Conservation (phyloP, 306 rosid species). For the Lathyrus oleraceus region DNA sequence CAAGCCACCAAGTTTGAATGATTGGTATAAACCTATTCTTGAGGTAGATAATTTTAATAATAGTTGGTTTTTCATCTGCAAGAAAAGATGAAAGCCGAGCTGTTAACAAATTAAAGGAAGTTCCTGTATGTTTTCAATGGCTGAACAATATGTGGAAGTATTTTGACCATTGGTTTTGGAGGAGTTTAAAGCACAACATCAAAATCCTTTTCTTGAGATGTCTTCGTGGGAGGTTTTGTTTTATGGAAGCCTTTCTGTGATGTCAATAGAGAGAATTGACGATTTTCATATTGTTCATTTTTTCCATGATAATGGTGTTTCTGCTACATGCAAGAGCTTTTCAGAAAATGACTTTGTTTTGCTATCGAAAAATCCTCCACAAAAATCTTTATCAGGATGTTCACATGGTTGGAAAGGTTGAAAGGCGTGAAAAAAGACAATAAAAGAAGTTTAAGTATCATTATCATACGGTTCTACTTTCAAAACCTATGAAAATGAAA, state of each 20-base stretch:
- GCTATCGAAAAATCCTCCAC: too few relatives aligned
- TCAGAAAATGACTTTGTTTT: too few relatives aligned
- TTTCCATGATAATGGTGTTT: too few relatives aligned
- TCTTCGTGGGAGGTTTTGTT: constrained; percentile 80
- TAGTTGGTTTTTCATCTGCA: constrained; percentile 63
- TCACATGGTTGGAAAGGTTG: constrained; percentile 98
- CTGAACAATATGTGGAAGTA: constrained; percentile 76
- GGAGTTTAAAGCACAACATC: constrained; percentile 90
- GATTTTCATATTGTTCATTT: constrained; percentile 91
- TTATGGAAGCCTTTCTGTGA: constrained; percentile 79
- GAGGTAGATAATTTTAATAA: constrained; percentile 74
- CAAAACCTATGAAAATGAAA: constrained; percentile 82
- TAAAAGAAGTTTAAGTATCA: constrained; percentile 59
- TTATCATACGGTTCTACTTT: constrained; percentile 76
- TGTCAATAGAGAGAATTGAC: constrained; percentile 86
- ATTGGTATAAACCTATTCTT: constrained; percentile 87
- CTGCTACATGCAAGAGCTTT: too few relatives aligned
- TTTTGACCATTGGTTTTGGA: constrained; percentile 89
- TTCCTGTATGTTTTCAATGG: constrained; percentile 80
- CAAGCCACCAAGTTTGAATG: constrained; percentile 76
- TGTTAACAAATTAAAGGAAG: constrained; percentile 65
- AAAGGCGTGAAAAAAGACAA: constrained; percentile 90
- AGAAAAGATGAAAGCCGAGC: constrained; percentile 56
- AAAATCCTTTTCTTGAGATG: constrained; percentile 70
- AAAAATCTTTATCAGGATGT: too few relatives aligned